phyloP scores from a whole-genome alignment of 148 eudicot species.

The Pouteria glomerata region DNA sequence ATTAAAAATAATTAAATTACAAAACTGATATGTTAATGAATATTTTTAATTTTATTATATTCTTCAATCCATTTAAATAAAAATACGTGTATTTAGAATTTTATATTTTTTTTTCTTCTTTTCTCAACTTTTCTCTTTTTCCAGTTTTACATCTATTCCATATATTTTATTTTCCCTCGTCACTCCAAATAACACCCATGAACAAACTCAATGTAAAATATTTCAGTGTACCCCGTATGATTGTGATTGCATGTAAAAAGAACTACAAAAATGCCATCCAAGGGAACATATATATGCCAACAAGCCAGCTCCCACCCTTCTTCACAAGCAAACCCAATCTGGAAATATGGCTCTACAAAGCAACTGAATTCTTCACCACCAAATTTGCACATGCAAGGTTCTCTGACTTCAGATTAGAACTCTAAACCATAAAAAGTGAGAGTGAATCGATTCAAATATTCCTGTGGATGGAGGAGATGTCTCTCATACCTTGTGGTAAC shows the following conservation, averaged over 20 bases:
- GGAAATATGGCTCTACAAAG: not conserved
- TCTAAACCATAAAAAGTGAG: not conserved
- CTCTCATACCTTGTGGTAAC: constrained; percentile 40
- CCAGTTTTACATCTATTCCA: no score
- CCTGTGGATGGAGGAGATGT: constrained; percentile 21
- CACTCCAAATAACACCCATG: no score
- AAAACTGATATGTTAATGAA: no score
- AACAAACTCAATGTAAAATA: constrained; percentile 2
- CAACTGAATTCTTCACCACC: not conserved
- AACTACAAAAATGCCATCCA: not conserved
- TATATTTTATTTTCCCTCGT: no score
- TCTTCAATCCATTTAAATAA: no score
- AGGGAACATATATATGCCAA: not conserved
- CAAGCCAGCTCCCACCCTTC: not conserved
- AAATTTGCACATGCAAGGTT: not conserved
- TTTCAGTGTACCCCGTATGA: not conserved
- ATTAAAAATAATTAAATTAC: no score
- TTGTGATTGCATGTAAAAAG: not conserved
- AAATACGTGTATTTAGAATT: no score
- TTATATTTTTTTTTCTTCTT: no score
- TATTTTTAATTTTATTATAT: no score
- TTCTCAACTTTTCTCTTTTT: no score
- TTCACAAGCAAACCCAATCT: not conserved
- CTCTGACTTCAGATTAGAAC: not conserved
- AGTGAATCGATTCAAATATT: constrained; percentile 5